Evolutionary conservation across 2,329 filamentous ascomycete genomes (phyloP).

Genomic region (Zymoseptoria crescenta): DNA sequence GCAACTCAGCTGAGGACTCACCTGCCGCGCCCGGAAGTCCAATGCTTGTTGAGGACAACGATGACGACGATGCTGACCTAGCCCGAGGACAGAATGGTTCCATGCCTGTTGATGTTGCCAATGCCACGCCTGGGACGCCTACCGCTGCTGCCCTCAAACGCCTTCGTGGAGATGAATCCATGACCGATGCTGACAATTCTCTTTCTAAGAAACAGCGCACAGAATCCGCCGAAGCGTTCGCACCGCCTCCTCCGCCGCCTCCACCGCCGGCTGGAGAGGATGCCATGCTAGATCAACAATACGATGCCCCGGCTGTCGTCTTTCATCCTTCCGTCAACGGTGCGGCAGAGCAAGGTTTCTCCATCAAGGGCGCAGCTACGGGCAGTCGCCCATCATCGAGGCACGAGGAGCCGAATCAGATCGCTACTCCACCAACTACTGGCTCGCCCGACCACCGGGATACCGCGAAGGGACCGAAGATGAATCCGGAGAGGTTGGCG

Average conservation of each 20-base stretch:
- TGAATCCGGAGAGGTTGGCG: constrained; percentile 30
- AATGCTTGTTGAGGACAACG: constrained; percentile 19
- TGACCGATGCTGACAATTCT: constrained; percentile 29
- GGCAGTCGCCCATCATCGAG: constrained; percentile 12
- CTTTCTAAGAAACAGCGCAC: constrained; percentile 26
- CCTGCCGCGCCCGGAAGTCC: constrained; percentile 18
- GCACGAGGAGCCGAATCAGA: constrained; percentile 33
- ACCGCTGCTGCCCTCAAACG: constrained; percentile 20
- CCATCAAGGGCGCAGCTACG: constrained; percentile 21
- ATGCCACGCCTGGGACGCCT: constrained; percentile 19
- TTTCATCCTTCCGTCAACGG: constrained; percentile 6
- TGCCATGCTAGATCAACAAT: constrained; percentile 4
- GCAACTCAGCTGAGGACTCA: constrained; percentile 23
- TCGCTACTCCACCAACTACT: constrained; percentile 38
- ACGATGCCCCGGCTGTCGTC: constrained; percentile 4
- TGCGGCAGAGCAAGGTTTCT: constrained; percentile 18
- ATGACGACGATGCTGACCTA: constrained; percentile 24
- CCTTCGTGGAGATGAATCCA: constrained; percentile 19
- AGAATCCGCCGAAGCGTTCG: constrained; percentile 22
- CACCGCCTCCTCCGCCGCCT: constrained; percentile 35
- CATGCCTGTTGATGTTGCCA: constrained; percentile 14
- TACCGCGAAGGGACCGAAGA: constrained; percentile 21
- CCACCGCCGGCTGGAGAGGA: constrained; percentile 30
- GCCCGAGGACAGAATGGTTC: constrained; percentile 10
- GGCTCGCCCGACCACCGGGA: constrained; percentile 30